Evolutionary conservation across 805 yeast species (phyloP).

Genomic region (Jamesozyma jinghongensis): DNA sequence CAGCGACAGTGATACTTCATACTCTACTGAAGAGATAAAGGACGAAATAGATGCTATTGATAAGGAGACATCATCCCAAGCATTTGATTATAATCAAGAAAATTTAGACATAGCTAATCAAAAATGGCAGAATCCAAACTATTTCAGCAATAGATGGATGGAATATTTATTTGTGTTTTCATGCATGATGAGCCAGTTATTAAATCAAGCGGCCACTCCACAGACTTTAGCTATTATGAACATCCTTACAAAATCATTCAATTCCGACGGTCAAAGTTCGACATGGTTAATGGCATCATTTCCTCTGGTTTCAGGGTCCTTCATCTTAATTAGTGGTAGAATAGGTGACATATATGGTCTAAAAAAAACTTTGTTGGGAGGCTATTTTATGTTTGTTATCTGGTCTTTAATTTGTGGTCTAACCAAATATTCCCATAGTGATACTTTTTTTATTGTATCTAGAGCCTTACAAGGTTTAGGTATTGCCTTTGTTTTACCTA

Average conservation of each 20-base stretch:
- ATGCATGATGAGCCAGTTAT: constrained; percentile 31
- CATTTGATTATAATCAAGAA: too few relatives aligned
- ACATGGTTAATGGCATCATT: constrained; percentile 67
- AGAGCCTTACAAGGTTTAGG: constrained; percentile 60
- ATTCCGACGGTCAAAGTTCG: constrained; percentile 29
- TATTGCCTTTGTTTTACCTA: constrained; percentile 48
- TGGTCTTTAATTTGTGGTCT: constrained; percentile 58
- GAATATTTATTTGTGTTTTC: constrained; percentile 25
- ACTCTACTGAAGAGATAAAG: too few relatives aligned
- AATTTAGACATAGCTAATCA: too few relatives aligned
- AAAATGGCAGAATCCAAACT: constrained; percentile 16
- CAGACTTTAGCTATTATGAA: constrained; percentile 34
- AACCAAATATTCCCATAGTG: constrained; percentile 40
- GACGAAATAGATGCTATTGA: too few relatives aligned
- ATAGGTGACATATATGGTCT: constrained; percentile 67
- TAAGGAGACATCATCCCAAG: too few relatives aligned
- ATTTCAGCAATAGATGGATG: constrained; percentile 12
- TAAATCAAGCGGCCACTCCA: constrained; percentile 35
- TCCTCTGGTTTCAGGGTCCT: constrained; percentile 63
- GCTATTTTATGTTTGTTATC: constrained; percentile 45
- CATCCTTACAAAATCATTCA: constrained; percentile 28
- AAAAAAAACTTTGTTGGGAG: constrained; percentile 42
- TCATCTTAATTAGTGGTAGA: constrained; percentile 58
- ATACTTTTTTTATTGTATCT: constrained; percentile 41
- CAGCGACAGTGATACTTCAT: too few relatives aligned